Evolutionary conservation across 495 filamentous ascomycete species (phyloP).

Genomic region (Penicillium argentinense): DNA sequence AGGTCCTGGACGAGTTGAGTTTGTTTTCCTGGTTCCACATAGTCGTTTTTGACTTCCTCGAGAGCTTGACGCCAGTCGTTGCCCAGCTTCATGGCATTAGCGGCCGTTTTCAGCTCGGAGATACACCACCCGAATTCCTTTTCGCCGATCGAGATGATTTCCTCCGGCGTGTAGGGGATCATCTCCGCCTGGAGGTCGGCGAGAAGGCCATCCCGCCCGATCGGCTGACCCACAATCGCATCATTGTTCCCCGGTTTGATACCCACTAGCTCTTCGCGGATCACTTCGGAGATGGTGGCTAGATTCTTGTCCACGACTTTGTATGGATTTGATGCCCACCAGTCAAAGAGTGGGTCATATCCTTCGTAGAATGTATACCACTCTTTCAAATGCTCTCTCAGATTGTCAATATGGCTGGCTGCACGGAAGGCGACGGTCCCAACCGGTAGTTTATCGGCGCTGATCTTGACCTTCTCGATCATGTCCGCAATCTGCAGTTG

Average conservation of each 20-base stretch:
- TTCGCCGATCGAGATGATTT: constrained; percentile 47
- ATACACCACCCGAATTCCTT: constrained; percentile 24
- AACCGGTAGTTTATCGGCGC: constrained; percentile 5
- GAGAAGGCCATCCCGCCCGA: constrained; percentile 43
- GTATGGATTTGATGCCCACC: constrained; percentile 48
- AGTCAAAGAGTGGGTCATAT: constrained; percentile 50
- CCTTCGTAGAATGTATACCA: constrained; percentile 45
- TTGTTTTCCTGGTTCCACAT: constrained; percentile 49
- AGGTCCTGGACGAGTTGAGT: constrained; percentile 42
- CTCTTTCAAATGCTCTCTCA: constrained; percentile 37
- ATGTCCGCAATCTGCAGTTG: constrained; percentile 19
- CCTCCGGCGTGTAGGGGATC: constrained; percentile 38
- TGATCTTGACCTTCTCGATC: constrained; percentile 17
- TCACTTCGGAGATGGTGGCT: constrained; percentile 14
- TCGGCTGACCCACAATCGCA: constrained; percentile 51
- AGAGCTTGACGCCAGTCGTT: constrained; percentile 47
- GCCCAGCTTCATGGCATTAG: constrained; percentile 20
- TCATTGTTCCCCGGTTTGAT: constrained; percentile 36
- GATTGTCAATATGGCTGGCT: constrained; percentile 27
- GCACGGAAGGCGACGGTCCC: constrained; percentile 43
- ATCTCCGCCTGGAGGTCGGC: constrained; percentile 16
- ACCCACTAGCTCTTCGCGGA: constrained; percentile 41
- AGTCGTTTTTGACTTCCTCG: constrained; percentile 51
- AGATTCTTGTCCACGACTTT: constrained; percentile 29
- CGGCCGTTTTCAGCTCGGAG: constrained; percentile 24